A percentile compares a stretch with the other conserved stretches of the same genome.
Conservation (phyloP, 768 basidiomycete genomes). For the Termitomyces sp. region DNA sequence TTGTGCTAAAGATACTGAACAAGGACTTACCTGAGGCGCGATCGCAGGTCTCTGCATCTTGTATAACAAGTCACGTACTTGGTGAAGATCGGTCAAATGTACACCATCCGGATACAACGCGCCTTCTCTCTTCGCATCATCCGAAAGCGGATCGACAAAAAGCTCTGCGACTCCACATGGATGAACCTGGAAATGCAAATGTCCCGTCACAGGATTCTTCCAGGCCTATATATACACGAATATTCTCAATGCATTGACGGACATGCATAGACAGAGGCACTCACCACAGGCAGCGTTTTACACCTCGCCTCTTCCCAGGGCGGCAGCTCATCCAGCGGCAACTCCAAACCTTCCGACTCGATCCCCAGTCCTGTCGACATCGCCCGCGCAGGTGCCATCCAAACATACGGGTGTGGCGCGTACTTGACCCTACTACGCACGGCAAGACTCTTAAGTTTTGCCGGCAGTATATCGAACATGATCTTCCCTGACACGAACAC, state of each 20-base stretch:
- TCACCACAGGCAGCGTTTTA: conserved; percentile 62
- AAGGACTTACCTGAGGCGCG: conserved; percentile 56
- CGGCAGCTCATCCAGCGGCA: conserved; percentile 62
- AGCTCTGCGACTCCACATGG: conserved; percentile 70
- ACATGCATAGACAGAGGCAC: conserved; percentile 22
- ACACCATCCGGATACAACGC: conserved; percentile 83
- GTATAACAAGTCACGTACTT: conserved; percentile 73
- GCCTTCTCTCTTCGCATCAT: conserved; percentile 46
- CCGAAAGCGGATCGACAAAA: conserved; percentile 67
- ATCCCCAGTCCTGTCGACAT: conserved; percentile 79
- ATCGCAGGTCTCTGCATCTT: conserved; percentile 88
- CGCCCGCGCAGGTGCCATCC: conserved; percentile 79
- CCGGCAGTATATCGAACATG: conserved; percentile 78
- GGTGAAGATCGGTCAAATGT: conserved; percentile 63
- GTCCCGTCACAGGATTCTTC: conserved; percentile 87
- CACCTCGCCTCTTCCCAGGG: conserved; percentile 75
- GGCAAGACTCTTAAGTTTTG: conserved; percentile 71
- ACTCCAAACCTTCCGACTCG: conserved; percentile 70
- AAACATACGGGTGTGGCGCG: conserved; percentile 84
- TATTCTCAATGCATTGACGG: neutral
- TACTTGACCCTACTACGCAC: conserved; percentile 73
- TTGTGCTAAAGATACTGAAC: neutral
- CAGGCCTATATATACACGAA: conserved; percentile 48
- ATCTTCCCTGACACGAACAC: conserved; percentile 77
- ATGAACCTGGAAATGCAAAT: conserved; percentile 87